Percentiles rank a stretch among this genome's conserved stretches.
These are phyloP conservation scores for Posidonia australis DNA, from an alignment of 106 monocot genomes.

Conservation along the genomic window DNA sequence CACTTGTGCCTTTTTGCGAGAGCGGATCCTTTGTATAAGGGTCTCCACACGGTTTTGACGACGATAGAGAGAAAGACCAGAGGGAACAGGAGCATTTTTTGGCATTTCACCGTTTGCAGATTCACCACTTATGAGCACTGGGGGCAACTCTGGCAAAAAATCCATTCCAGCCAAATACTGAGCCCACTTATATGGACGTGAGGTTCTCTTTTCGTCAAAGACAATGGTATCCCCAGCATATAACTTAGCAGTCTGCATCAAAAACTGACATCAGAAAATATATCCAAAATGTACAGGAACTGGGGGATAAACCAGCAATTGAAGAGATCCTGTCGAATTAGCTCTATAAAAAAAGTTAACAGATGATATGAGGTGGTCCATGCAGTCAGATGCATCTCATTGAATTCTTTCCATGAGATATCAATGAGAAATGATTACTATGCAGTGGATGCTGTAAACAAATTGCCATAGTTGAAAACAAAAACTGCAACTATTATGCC, in stretches of 20 bases:
- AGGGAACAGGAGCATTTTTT: constrained; percentile 24
- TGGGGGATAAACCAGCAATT: no score
- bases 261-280: background rate
- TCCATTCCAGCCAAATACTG: constrained; percentile 98
- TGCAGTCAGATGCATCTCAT: no score
- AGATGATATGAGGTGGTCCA: no score
- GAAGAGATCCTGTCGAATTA: no score
- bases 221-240: constrained; percentile 40
- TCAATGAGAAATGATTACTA: no score
- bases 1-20: constrained; percentile 77
- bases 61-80: constrained; percentile 70
- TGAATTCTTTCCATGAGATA: no score
- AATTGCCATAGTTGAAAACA: background rate
- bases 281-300: no score
- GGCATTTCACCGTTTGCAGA: constrained; percentile 9
- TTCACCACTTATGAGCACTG: constrained; percentile 17
- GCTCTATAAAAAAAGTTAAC: no score
- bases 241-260: constrained; percentile 72
- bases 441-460: background rate
- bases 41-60: constrained; percentile 81
- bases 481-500: background rate
- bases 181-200: constrained; percentile 90
- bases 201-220: constrained; percentile 43
- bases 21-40: constrained; percentile 82
- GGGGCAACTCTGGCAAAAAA: constrained; percentile 75